phyloP scores from a whole-genome alignment of 2,329 filamentous ascomycete genomes.

The Alternaria panax region DNA sequence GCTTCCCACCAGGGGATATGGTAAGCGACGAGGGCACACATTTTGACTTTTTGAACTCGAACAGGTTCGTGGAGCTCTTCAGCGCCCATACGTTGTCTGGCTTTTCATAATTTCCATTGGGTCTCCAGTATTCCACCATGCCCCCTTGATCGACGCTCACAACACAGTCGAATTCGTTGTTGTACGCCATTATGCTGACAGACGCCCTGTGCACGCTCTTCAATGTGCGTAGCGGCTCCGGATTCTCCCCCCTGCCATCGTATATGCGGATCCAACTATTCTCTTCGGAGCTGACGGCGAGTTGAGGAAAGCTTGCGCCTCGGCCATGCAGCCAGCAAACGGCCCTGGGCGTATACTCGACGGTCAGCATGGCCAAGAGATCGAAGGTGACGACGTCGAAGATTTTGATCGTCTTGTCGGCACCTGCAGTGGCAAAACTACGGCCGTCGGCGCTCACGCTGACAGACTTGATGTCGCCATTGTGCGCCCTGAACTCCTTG shows the following conservation, averaged over 20 bases:
- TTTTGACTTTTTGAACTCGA: slow-evolving; percentile 95
- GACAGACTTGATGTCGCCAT: slow-evolving; percentile 81
- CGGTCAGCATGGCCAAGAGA: slow-evolving; percentile 69
- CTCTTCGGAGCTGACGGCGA: slow-evolving; percentile 81
- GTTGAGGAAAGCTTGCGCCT: slow-evolving; percentile 83
- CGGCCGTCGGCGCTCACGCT: slow-evolving; percentile 88
- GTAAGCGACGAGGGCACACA: slow-evolving; percentile 81
- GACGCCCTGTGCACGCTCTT: slow-evolving; percentile 80
- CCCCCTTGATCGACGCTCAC: slow-evolving; percentile 87
- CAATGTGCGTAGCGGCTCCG: slow-evolving; percentile 77
- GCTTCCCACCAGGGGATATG: slow-evolving; percentile 83
- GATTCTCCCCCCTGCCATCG: slow-evolving; percentile 85
- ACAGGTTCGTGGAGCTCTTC: slow-evolving; percentile 92
- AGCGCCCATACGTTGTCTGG: slow-evolving; percentile 89
- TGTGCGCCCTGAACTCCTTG: slow-evolving; percentile 94
- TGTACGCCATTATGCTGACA: slow-evolving; percentile 87
- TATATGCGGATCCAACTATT: slow-evolving; percentile 81
- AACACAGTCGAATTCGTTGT: slow-evolving; percentile 86
- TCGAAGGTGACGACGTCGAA: slow-evolving; percentile 81
- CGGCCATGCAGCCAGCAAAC: slow-evolving; percentile 90
- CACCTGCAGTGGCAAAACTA: slow-evolving; percentile 89
- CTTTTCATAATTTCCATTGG: slow-evolving; percentile 82
- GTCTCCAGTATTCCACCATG: slow-evolving; percentile 97
- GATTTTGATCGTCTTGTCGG: slow-evolving; percentile 80
- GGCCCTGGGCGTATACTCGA: slow-evolving; percentile 77